Conservation (phyloP, 306 rosid species). For the Begonia fuchsioides region DNA sequence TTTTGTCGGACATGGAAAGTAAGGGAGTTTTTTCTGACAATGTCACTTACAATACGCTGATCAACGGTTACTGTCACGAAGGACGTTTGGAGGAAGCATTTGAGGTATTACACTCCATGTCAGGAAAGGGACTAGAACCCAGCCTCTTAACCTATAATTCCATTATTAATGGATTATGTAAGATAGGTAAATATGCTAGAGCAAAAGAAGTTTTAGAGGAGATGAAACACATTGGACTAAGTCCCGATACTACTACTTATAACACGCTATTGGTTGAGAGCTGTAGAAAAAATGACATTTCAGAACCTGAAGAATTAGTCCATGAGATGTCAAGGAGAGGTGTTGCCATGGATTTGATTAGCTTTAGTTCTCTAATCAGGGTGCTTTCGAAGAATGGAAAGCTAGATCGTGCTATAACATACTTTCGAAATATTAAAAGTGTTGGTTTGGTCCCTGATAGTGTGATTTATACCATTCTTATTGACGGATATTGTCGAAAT, state of each 20-base stretch:
- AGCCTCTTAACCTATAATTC: slow-evolving; percentile 63
- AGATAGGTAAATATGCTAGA: slow-evolving; percentile 34
- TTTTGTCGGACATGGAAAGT: slow-evolving; percentile 45
- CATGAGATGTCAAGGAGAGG: slow-evolving; percentile 36
- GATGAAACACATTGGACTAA: slow-evolving; percentile 45
- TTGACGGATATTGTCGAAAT: slow-evolving; percentile 61
- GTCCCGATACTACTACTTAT: slow-evolving; percentile 56
- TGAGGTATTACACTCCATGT: slow-evolving; percentile 30
- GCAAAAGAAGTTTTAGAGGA: slow-evolving; percentile 44
- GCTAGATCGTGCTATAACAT: slow-evolving; percentile 35
- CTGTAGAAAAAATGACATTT: slow-evolving; percentile 43
- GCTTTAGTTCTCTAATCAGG: slow-evolving; percentile 56
- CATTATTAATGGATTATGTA: slow-evolving; percentile 69
- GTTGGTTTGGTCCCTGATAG: slow-evolving; percentile 68
- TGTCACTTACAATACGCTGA: slow-evolving; percentile 69
- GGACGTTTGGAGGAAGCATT: slow-evolving; percentile 51
- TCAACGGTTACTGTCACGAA: slow-evolving; percentile 48
- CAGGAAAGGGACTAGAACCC: slow-evolving; percentile 40
- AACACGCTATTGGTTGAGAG: slow-evolving; percentile 56
- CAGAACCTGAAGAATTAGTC: slow-evolving; percentile 53
- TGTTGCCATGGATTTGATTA: slow-evolving; percentile 64
- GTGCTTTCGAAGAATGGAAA: slow-evolving; percentile 49
- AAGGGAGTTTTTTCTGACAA: slow-evolving; percentile 44
- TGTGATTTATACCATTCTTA: slow-evolving; percentile 72
- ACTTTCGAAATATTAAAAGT: slow-evolving; percentile 46